Evolutionary conservation across 1,284 basidiomycete species (phyloP).

Genomic region (Marasmius oreades): DNA sequence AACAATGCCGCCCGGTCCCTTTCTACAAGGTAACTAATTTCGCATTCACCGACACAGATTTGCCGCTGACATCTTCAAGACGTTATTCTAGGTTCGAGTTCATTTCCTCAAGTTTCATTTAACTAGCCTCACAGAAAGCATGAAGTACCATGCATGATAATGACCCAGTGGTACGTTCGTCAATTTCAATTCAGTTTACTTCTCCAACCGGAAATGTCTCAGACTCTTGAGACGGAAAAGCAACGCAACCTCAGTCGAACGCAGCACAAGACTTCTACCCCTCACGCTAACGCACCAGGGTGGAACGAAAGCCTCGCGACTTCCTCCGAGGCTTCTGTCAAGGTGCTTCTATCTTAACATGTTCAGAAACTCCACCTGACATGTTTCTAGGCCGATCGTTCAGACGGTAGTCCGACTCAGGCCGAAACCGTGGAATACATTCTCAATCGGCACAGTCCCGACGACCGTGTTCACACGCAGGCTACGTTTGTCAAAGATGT

Average conservation of each 20-base stretch:
- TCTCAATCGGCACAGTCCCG: conserved; percentile 28
- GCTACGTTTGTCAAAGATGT: conserved; percentile 34
- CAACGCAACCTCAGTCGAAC: conserved; percentile 43
- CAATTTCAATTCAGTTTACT: neutral
- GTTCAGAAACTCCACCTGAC: neutral
- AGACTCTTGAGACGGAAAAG: conserved; percentile 59
- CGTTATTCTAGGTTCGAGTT: conserved; percentile 4
- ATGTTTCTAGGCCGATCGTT: conserved; percentile 35
- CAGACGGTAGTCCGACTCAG: conserved; percentile 27
- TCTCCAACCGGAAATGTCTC: neutral
- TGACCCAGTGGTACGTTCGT: conserved; percentile 47
- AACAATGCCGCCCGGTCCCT: too few relatives aligned
- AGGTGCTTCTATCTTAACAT: conserved; percentile 38
- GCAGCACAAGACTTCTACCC: conserved; percentile 50
- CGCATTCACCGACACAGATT: neutral
- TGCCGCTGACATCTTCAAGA: conserved; percentile 1
- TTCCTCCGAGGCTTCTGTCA: conserved; percentile 64
- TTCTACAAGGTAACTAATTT: neutral
- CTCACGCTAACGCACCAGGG: conserved; percentile 55
- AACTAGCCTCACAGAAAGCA: conserved; percentile 32
- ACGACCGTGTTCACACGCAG: conserved; percentile 27
- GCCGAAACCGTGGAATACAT: conserved; percentile 36
- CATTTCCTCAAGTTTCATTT: neutral
- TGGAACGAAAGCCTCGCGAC: conserved; percentile 74
- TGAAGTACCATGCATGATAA: conserved; percentile 66